Conservation (phyloP, 768 basidiomycete species). For the Pleurotus salmoneostramineus region DNA sequence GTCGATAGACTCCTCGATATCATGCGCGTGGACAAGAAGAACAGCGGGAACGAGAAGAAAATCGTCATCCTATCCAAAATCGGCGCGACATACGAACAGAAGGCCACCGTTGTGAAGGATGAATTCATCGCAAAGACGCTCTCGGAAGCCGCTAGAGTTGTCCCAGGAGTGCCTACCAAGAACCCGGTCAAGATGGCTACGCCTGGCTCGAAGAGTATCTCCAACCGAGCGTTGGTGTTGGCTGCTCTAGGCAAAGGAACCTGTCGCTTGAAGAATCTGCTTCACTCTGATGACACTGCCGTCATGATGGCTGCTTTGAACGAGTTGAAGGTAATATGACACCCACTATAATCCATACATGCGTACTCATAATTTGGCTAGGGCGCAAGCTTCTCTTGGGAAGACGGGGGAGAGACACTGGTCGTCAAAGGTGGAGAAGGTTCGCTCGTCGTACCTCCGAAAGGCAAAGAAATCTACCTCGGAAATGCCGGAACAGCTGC, state of each 20-base stretch:
- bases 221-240: conserved; percentile 89
- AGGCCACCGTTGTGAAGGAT: conserved; percentile 85
- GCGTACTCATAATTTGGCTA: conserved; percentile 20
- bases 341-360: conserved; percentile 2
- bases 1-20: conserved; percentile 85
- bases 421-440: conserved; percentile 89
- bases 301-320: conserved; percentile 97
- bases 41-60: conserved; percentile 89
- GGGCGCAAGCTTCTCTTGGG: conserved; percentile 94
- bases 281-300: conserved; percentile 97
- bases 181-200: conserved; percentile 75
- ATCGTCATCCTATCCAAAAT: conserved; percentile 89
- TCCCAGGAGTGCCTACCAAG: conserved; percentile 60
- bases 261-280: conserved; percentile 82
- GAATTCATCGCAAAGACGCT: conserved; percentile 78
- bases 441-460: conserved; percentile 67
- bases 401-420: conserved; percentile 93
- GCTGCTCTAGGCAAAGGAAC: conserved; percentile 89
- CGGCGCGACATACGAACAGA: conserved; percentile 88
- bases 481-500: conserved; percentile 98
- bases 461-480: conserved; percentile 88
- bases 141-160: conserved; percentile 73
- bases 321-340: conserved; percentile 68
- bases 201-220: conserved; percentile 95
- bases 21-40: conserved; percentile 98